Conservation (phyloP, 106 monocot genomes). For the Hemerocallis citrina region DNA sequence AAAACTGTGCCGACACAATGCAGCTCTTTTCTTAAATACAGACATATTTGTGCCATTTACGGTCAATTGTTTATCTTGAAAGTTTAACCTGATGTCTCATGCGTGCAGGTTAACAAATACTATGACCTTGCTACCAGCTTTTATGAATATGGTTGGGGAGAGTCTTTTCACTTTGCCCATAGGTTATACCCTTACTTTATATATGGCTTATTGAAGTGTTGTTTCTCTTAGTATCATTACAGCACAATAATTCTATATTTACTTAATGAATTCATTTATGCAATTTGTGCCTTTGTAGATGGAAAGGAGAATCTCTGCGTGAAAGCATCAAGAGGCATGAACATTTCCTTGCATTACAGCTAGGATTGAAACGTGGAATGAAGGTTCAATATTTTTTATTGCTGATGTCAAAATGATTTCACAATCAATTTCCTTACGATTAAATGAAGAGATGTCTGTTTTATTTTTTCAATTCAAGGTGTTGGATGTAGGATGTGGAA, state of each 20-base stretch:
- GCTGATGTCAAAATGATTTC: conserved; percentile 4
- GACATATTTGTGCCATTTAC: background rate
- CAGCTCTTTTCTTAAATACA: background rate
- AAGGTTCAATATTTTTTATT: conserved; percentile 46
- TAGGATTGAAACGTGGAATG: conserved; percentile 87
- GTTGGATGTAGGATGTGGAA: conserved; percentile 94
- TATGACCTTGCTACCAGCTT: conserved; percentile 79
- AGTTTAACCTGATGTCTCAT: background rate
- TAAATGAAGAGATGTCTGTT: background rate
- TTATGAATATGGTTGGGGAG: conserved; percentile 84
- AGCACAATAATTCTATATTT: background rate
- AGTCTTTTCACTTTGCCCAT: conserved; percentile 72
- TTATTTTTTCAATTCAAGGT: conserved; percentile 34
- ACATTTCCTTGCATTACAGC: conserved; percentile 94
- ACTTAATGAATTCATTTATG: background rate
- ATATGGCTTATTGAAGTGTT: background rate
- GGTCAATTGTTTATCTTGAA: background rate
- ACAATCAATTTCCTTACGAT: background rate
- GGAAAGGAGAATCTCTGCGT: conserved; percentile 85
- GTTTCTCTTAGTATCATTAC: background rate
- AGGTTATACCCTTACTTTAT: conserved; percentile 30
- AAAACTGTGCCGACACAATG: background rate
- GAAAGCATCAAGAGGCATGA: conserved; percentile 99
- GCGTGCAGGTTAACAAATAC: conserved; percentile 64
- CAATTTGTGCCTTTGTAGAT: conserved; percentile 34